Base-by-base conservation (phyloP, 257 asterid species). In the Solanum raphanifolium region DNA sequence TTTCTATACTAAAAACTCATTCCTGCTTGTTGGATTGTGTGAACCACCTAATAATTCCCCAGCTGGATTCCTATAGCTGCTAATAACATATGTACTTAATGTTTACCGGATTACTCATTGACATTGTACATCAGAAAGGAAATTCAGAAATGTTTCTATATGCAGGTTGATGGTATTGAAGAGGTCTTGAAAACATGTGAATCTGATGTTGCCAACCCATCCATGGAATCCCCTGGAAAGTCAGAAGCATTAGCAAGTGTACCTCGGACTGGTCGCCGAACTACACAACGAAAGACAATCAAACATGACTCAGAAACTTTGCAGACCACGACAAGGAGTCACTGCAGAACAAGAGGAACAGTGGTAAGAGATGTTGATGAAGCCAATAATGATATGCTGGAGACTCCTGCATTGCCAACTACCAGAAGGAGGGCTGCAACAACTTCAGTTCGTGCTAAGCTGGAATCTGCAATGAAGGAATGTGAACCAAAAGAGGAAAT, bases 131-230 rank as follows among this genome's bases (percentile, higher is more conserved):
- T n/a, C 60, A 16, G 66, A 79, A 79, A 43, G 25, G 65, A 25
- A 27, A 79, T 43, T 79, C 38, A 79, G 38, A 41, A 15, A 41
- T 27, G 66, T 43, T 46, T 46, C 55, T 32, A 16, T 71, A 16
- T 27, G 38, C 89, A 97, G 99, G 98, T 96, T 12, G 94, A 97
- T 89, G 99, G 99, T 68, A 87, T 94, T 76, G 98, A 97, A 39
- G 98, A 95, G 31, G 8, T 92, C 13, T 25, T 90, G 91, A 88
- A 89, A 58, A 62, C 89, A 46, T 88, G 88, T 12, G 91, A 89
- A 85, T 93, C 93, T 69, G 96, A 87, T 84, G 88, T 88, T 0
- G 90, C 91, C 3, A 91, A 92, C 82, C 91, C 95, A 23, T 91
- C 94, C 12, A 82, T 86, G 87, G 98, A 94, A 15, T 90, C 95